Evolutionary conservation across 208 protist genomes (phyloP).

Genomic region (Acanthamoeba healyi): DNA sequence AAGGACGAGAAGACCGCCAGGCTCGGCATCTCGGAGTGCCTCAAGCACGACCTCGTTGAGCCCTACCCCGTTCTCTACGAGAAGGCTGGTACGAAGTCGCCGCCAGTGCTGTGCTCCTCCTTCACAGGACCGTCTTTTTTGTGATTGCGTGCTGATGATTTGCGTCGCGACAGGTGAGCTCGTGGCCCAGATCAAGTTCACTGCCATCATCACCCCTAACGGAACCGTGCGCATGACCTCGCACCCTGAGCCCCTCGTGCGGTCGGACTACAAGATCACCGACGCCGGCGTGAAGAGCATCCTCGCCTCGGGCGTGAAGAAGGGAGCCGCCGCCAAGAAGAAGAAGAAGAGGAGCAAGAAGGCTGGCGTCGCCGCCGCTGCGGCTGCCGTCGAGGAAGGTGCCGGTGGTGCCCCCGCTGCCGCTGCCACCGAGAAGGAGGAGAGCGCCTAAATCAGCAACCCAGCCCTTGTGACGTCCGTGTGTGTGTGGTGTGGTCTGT

Average conservation of each 20-base stretch:
- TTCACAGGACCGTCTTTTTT: neutral
- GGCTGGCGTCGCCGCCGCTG: neutral
- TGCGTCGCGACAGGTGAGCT: neutral
- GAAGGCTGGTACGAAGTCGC: slow-evolving; percentile 88
- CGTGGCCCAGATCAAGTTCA: slow-evolving; percentile 91
- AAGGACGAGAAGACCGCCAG: slow-evolving; percentile 95
- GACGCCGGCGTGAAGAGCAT: slow-evolving; percentile 76
- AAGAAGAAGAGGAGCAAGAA: slow-evolving; percentile 80
- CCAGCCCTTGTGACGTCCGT: too few relatives aligned
- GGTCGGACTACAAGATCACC: slow-evolving; percentile 75
- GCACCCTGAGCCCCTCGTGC: slow-evolving; percentile 76
- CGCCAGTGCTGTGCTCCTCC: too few relatives aligned
- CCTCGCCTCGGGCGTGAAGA: slow-evolving; percentile 50
- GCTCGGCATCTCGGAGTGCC: slow-evolving; percentile 96
- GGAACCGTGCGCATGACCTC: slow-evolving; percentile 77
- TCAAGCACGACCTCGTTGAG: slow-evolving; percentile 96
- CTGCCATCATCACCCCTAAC: slow-evolving; percentile 82
- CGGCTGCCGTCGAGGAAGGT: neutral
- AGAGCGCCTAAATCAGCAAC: slow-evolving; percentile 35
- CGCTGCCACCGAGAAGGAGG: neutral
- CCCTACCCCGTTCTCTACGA: slow-evolving; percentile 98
- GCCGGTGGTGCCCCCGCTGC: slow-evolving; percentile 13
- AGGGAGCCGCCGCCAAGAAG: slow-evolving; percentile 51
- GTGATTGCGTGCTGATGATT: neutral
- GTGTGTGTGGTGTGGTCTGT: too few relatives aligned